Evolutionary conservation across 768 basidiomycete genomes (phyloP).

Genomic region (Russula foetens): DNA sequence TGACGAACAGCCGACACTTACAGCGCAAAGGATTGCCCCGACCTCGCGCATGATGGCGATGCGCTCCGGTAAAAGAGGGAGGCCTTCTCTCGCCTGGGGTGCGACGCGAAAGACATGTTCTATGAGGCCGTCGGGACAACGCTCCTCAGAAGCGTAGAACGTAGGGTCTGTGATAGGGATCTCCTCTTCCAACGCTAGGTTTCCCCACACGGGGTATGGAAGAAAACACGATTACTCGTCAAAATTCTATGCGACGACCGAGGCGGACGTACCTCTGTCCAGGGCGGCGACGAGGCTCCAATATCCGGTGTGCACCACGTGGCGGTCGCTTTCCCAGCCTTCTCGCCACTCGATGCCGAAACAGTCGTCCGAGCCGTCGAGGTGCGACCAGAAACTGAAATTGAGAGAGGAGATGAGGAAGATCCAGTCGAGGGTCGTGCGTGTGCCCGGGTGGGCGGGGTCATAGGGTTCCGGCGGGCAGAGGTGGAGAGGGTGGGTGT

Average conservation of each 20-base stretch:
- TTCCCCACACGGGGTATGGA: too few species aligned
- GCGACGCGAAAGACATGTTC: slow-evolving; percentile 61
- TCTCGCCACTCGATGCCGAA: slow-evolving; percentile 75
- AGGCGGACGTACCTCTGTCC: slow-evolving; percentile 50
- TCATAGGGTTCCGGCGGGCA: slow-evolving; percentile 59
- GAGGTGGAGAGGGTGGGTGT: slow-evolving; percentile 66
- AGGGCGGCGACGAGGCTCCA: slow-evolving; percentile 81
- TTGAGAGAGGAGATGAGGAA: slow-evolving; percentile 82
- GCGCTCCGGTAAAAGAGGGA: slow-evolving; percentile 66
- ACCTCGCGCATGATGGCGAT: slow-evolving; percentile 73
- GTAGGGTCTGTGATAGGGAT: slow-evolving; percentile 73
- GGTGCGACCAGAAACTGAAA: slow-evolving; percentile 85
- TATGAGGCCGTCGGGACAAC: slow-evolving; percentile 66
- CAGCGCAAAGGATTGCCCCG: slow-evolving; percentile 61
- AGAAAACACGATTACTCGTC: background rate
- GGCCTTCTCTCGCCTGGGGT: slow-evolving; percentile 45
- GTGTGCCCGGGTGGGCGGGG: slow-evolving; percentile 41
- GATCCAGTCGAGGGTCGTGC: slow-evolving; percentile 61
- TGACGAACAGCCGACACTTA: slow-evolving; percentile 29
- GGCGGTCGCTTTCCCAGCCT: slow-evolving; percentile 50
- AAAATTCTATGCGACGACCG: background rate
- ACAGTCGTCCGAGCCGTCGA: slow-evolving; percentile 45
- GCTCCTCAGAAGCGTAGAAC: slow-evolving; percentile 65
- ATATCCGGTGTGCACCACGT: slow-evolving; percentile 66
- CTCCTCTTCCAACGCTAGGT: slow-evolving; percentile 60